phyloP scores from a whole-genome alignment of 179 eudicot species.

The Actinidia polygama region DNA sequence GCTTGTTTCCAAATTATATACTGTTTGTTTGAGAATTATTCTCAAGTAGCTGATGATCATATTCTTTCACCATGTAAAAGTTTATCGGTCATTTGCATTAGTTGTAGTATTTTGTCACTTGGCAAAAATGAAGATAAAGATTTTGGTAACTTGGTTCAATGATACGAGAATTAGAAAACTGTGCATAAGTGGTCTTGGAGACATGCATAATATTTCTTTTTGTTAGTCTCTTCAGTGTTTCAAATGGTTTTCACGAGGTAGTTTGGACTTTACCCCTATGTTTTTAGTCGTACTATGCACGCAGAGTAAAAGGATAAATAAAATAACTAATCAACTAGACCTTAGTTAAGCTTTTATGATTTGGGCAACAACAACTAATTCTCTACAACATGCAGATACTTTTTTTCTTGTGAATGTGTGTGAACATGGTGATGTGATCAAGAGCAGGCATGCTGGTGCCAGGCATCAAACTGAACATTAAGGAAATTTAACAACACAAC shows the following conservation, averaged over 20 bases:
- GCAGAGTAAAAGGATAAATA: too few relatives aligned
- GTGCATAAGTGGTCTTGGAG: neutral
- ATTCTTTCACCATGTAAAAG: neutral
- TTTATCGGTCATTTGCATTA: neutral
- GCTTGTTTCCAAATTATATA: neutral
- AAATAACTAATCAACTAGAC: too few relatives aligned
- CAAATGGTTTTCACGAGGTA: constrained; percentile 12
- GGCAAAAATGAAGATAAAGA: neutral
- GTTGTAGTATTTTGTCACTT: neutral
- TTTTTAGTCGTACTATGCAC: too few relatives aligned
- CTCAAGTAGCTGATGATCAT: neutral
- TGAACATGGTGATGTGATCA: constrained; percentile 87
- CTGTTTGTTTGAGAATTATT: neutral
- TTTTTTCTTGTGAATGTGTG: neutral
- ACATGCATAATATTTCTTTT: neutral
- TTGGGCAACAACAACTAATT: too few relatives aligned
- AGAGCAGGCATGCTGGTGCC: constrained; percentile 81
- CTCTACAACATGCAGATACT: too few relatives aligned
- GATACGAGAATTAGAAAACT: neutral
- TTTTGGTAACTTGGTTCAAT: neutral
- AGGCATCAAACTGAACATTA: constrained; percentile 30
- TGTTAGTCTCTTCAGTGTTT: neutral
- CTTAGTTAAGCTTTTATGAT: too few relatives aligned
- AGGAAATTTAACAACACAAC: too few relatives aligned
- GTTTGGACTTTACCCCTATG: neutral